Conservation (phyloP, 176 grass and related monocot species). For the Cenchrus americanus region DNA sequence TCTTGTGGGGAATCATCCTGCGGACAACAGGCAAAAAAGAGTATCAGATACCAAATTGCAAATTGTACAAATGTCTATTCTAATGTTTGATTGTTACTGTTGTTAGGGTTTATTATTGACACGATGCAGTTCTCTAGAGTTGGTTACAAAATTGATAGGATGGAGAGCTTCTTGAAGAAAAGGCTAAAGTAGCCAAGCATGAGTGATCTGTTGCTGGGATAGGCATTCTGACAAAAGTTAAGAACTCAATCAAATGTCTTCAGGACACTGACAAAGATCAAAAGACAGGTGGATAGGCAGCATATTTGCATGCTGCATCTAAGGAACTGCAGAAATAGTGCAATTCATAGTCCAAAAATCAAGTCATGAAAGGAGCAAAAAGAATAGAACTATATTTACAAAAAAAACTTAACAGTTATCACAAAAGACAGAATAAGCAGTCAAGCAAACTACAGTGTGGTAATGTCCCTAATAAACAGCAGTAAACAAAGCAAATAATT, state of each 20-base stretch:
- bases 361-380: neutral
- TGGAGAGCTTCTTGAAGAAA: slow-evolving; percentile 67
- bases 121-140: slow-evolving; percentile 57
- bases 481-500: too few relatives aligned
- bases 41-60: neutral
- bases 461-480: neutral
- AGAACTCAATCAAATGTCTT: slow-evolving; percentile 54
- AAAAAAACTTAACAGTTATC: neutral
- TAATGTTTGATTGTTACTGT: neutral
- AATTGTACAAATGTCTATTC: neutral
- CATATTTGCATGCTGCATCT: neutral
- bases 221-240: slow-evolving; percentile 49
- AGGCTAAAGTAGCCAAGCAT: slow-evolving; percentile 47
- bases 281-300: neutral
- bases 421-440: neutral
- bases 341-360: neutral
- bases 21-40: neutral
- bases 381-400: neutral
- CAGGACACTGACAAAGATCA: neutral
- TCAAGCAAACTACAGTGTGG: neutral
- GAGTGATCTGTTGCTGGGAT: slow-evolving; percentile 53
- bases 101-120: slow-evolving; percentile 14
- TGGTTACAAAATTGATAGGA: slow-evolving; percentile 61
- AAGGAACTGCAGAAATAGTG: neutral
- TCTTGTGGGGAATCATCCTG: slow-evolving; percentile 99